A percentile compares a stretch with the other conserved stretches of the same genome.
phyloP scores from a whole-genome alignment of 306 rosid species.

The Glycine latifolia region DNA sequence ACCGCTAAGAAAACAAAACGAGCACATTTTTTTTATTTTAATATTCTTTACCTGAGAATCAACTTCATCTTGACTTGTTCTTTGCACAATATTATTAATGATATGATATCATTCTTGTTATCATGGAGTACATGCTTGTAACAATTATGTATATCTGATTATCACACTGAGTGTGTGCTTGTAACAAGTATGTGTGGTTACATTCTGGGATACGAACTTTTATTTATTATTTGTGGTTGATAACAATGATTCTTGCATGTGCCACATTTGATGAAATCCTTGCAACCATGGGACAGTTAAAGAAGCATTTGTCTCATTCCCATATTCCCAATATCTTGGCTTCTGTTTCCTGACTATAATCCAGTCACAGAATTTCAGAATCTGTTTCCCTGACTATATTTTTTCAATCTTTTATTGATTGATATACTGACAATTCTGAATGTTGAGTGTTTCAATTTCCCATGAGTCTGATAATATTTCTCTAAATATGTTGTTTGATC shows the following conservation, averaged over 20 bases:
- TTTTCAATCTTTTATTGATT: background rate
- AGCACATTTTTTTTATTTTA: no score
- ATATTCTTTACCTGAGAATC: no score
- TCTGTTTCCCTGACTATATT: background rate
- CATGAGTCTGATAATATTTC: background rate
- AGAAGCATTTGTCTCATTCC: background rate
- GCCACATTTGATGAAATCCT: conserved; percentile 6
- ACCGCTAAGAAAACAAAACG: background rate
- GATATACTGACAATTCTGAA: background rate
- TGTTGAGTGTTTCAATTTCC: conserved; percentile 23
- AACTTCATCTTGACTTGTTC: no score
- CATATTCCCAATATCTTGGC: conserved; percentile 13
- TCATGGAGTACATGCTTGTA: no score
- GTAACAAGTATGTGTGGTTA: background rate
- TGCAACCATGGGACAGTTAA: background rate
- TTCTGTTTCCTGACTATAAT: background rate
- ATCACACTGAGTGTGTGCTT: background rate
- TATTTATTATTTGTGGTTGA: conserved; percentile 26
- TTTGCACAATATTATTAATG: no score
- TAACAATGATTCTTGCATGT: background rate
- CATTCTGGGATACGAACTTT: no score
- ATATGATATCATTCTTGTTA: no score
- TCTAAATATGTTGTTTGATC: background rate
- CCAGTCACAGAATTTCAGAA: background rate
- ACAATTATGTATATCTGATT: no score